These are phyloP conservation scores for Claviceps lovelessii DNA, from an alignment of 2,329 filamentous ascomycete species.

Conservation along the genomic window DNA sequence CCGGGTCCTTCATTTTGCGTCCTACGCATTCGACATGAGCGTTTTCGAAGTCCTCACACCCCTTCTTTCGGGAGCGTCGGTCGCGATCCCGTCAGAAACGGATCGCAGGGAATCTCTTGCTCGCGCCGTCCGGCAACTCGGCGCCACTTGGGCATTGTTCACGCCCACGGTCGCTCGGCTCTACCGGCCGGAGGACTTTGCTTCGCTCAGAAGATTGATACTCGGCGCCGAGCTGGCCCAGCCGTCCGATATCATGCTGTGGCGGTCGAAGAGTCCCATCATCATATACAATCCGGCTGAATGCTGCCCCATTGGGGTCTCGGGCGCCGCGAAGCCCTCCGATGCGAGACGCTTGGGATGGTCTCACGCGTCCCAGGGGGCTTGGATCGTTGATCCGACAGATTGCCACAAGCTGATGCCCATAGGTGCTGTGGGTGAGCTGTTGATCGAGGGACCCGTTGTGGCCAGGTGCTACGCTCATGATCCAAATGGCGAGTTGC, in stretches of 20 bases:
- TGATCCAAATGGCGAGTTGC: conserved; percentile 20
- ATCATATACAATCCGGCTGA: conserved; percentile 27
- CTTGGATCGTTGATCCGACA: not conserved
- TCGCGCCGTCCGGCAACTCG: conserved; percentile 5
- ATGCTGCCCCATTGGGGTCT: conserved; percentile 1
- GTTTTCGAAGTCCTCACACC: conserved; percentile 7
- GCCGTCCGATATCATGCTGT: conserved; percentile 16
- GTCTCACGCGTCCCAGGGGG: not conserved
- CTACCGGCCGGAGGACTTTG: conserved; percentile 2
- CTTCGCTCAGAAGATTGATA: conserved; percentile 8
- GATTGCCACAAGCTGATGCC: not conserved
- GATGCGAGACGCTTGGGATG: conserved; percentile 1
- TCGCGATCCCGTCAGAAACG: conserved; percentile 10
- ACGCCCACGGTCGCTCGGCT: conserved; percentile 6
- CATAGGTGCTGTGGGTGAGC: not conserved
- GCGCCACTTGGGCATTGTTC: conserved; percentile 3
- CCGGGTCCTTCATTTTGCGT: conserved; percentile 6
- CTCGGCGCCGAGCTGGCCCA: conserved; percentile 12
- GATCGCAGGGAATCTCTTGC: conserved; percentile 4
- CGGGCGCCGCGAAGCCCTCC: conserved; percentile 11
- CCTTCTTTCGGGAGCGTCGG: conserved; percentile 5
- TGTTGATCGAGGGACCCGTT: conserved; percentile 26
- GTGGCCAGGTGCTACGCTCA: conserved; percentile 41
- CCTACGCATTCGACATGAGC: conserved; percentile 9
- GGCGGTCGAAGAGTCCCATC: conserved; percentile 13